Conservation (phyloP, 192 early-diverging fungal genomes). For the Gigaspora rosea region DNA sequence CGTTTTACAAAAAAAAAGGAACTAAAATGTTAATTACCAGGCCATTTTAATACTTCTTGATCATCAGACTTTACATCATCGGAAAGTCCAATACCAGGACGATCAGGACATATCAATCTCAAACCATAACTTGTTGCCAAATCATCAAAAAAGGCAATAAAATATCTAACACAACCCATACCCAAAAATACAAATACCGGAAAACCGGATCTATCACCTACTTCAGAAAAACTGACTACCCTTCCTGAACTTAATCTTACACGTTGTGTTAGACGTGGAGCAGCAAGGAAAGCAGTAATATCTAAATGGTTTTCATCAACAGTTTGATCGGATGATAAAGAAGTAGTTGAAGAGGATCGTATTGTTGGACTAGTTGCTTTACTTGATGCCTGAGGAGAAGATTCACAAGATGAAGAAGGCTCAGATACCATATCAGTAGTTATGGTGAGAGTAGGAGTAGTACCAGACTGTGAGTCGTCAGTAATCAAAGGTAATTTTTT, state of each 20-base stretch:
- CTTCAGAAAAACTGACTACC: conserved; percentile 45
- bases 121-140: conserved; percentile 45
- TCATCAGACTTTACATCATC: conserved; percentile 41
- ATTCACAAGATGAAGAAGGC: background rate
- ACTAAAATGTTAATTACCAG: background rate
- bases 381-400: conserved; percentile 5
- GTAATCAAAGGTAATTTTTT: background rate
- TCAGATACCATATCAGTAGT: background rate
- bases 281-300: conserved; percentile 16
- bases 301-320: background rate
- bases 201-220: conserved; percentile 43
- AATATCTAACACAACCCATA: conserved; percentile 48
- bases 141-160: conserved; percentile 47
- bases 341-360: background rate
- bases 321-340: background rate
- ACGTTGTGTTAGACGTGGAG: conserved; percentile 41
- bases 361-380: background rate
- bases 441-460: background rate
- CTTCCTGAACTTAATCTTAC: conserved; percentile 44
- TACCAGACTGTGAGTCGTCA: background rate
- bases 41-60: conserved; percentile 16
- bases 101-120: conserved; percentile 46
- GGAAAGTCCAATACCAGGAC: conserved; percentile 45
- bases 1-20: background rate
- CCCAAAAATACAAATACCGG: conserved; percentile 43